Base-by-base conservation (phyloP, 139 green algal genomes). In the Cymbomonas tetramitiformis region DNA sequence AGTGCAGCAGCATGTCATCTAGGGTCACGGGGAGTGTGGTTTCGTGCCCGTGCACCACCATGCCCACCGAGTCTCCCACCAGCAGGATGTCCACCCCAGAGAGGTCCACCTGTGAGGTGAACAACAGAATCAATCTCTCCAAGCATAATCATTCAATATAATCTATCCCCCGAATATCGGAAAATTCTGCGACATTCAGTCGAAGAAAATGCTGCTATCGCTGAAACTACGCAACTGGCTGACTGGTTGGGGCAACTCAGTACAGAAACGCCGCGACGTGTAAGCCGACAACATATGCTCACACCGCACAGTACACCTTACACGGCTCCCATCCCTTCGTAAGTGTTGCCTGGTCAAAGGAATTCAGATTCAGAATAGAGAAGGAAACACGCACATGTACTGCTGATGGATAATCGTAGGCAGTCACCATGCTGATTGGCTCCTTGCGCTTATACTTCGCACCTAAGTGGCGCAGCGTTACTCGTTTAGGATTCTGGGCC, bases 11-110 rank as follows among this genome's bases (percentile, higher is more conserved):
- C 85, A 98, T 97, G 29, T 96, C 88, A 1, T 96, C 86, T 26
- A 98, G 34, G 0, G 87, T 96, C 39, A 98, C 74, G 15, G 91
- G 91, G 46, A 98, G 77, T 0, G 91, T 98, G 26, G 91, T 98
- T 78, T 98, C 91, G 64, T 98, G 80, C n/a, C 91, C 91, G 56
- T 96, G 91, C 24, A 97, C 85, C 30, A 98, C 91, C 91, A 98
- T 98, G 19, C 75, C 87, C 31, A 82, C 87, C 1, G 69, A 87
- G 72, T 98, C 91, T 2, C 91, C 91, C 23, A 98, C 92, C 33
- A 98, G 79, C 38, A 85, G 38, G 21, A 98, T 85, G 64, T 98
- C 91, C 24, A 94, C 85, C 29, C 75, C 82, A 6, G 91, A 80
- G 28, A 73, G 33, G 40, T 96, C 88, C 6, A 95, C 88, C 85